These are phyloP conservation scores for Fremontodendron californicum DNA, from an alignment of 345 rosid species.

Conservation along the genomic window DNA sequence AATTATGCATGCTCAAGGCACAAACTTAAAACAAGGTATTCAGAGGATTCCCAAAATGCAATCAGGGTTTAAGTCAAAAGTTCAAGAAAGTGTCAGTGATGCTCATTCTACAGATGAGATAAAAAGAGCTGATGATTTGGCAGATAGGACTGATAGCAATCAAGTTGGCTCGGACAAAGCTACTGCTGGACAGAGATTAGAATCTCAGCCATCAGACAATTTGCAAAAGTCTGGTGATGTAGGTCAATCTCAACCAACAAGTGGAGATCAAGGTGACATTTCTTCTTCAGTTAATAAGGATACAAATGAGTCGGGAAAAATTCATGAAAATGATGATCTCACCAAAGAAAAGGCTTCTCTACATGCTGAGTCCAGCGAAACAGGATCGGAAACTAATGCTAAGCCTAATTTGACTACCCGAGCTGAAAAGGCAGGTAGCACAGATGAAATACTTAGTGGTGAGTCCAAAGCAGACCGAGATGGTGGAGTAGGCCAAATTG, in stretches of 20 bases:
- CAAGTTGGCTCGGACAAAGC: slow-evolving; percentile 34
- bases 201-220: slow-evolving; percentile 36
- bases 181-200: slow-evolving; percentile 30
- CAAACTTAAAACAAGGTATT: slow-evolving; percentile 40
- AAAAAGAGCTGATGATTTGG: slow-evolving; percentile 37
- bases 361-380: slow-evolving; percentile 24
- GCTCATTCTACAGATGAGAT: slow-evolving; percentile 34
- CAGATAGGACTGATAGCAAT: slow-evolving; percentile 30
- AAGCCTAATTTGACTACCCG: slow-evolving; percentile 26
- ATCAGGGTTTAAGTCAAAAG: slow-evolving; percentile 31
- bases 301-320: slow-evolving; percentile 35
- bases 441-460: slow-evolving; percentile 31
- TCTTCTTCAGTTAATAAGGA: slow-evolving; percentile 30
- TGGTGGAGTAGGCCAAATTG: slow-evolving; percentile 31
- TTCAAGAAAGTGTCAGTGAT: slow-evolving; percentile 38
- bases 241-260: slow-evolving; percentile 28
- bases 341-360: slow-evolving; percentile 35
- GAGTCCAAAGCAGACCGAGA: slow-evolving; percentile 37
- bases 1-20: slow-evolving; percentile 51
- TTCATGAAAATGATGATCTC: slow-evolving; percentile 34
- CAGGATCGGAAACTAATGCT: neutral
- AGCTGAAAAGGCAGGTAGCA: slow-evolving; percentile 30
- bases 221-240: slow-evolving; percentile 33
- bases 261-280: slow-evolving; percentile 36
- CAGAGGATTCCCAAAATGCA: slow-evolving; percentile 39